Evolutionary conservation across 805 yeast genomes (phyloP).

Genomic region (Nakazawaea sp.): DNA sequence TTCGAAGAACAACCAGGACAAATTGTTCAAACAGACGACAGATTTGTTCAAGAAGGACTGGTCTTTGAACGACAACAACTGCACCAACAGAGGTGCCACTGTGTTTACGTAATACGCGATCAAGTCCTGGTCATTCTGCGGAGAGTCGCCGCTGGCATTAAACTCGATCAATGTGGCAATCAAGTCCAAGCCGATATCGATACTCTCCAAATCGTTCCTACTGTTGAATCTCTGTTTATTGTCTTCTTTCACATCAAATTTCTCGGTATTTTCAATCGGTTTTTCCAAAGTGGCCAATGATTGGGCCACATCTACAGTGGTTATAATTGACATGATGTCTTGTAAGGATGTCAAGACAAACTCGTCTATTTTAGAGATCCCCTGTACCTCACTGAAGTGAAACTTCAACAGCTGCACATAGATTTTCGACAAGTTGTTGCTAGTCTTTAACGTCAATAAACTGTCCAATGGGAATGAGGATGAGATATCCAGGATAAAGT

Average conservation of each 20-base stretch:
- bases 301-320: slow-evolving; percentile 22
- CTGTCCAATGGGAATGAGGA: not conserved
- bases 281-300: not conserved
- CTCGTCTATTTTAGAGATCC: slow-evolving; percentile 15
- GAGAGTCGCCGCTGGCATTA: slow-evolving; percentile 12
- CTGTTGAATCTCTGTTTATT: slow-evolving; percentile 37
- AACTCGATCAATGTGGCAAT: slow-evolving; percentile 69
- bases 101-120: slow-evolving; percentile 11
- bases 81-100: slow-evolving; percentile 26
- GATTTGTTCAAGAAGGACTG: slow-evolving; percentile 48
- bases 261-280: slow-evolving; percentile 23
- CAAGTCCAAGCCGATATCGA: slow-evolving; percentile 70
- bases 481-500: slow-evolving; percentile 30
- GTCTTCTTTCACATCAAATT: slow-evolving; percentile 21
- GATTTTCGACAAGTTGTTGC: slow-evolving; percentile 24
- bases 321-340: slow-evolving; percentile 19
- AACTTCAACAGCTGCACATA: slow-evolving; percentile 36
- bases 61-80: slow-evolving; percentile 25
- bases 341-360: slow-evolving; percentile 15
- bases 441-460: slow-evolving; percentile 2
- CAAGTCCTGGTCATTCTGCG: slow-evolving; percentile 22
- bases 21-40: slow-evolving; percentile 64
- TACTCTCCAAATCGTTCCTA: slow-evolving; percentile 47
- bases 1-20: slow-evolving; percentile 49
- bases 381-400: slow-evolving; percentile 30